These are phyloP conservation scores for Nepenthes gracilis DNA, from an alignment of 148 eudicot genomes.

Conservation along the genomic window DNA sequence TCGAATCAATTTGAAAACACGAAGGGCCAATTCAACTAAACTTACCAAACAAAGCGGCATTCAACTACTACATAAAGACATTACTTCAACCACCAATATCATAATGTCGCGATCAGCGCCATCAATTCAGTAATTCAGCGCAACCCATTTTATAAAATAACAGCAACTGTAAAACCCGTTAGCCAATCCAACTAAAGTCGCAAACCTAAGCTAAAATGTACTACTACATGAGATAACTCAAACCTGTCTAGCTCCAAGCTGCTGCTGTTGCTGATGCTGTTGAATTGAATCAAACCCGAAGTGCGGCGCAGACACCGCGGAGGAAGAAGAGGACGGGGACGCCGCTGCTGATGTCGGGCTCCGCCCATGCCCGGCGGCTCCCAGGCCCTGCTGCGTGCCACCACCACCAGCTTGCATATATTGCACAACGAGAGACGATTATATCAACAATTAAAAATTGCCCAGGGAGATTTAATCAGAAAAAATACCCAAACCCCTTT, in stretches of 20 bases:
- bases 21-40: background rate
- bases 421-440: constrained; percentile 2
- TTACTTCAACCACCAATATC: too few species aligned
- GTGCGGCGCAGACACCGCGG: constrained; percentile 51
- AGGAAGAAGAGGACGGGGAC: constrained; percentile 78
- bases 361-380: constrained; percentile 53
- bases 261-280: constrained; percentile 31
- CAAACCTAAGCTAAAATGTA: background rate
- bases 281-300: constrained; percentile 63
- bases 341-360: constrained; percentile 63
- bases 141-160: constrained; percentile 2
- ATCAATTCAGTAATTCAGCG: background rate
- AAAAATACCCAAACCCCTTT: background rate
- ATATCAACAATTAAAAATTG: background rate
- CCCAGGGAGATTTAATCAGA: constrained; percentile 7
- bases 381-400: constrained; percentile 36
- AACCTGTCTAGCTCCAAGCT: constrained; percentile 36
- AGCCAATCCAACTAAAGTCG: background rate
- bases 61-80: background rate
- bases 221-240: constrained; percentile 11
- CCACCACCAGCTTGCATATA: constrained; percentile 87
- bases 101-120: too few species aligned
- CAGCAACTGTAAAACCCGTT: background rate
- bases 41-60: background rate
- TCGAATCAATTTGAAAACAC: background rate